Evolutionary conservation across 352 stramenopile genomes (phyloP), one percentile per base, ranked within the genome.

Genomic region (Phytophthora multivora): DNA sequence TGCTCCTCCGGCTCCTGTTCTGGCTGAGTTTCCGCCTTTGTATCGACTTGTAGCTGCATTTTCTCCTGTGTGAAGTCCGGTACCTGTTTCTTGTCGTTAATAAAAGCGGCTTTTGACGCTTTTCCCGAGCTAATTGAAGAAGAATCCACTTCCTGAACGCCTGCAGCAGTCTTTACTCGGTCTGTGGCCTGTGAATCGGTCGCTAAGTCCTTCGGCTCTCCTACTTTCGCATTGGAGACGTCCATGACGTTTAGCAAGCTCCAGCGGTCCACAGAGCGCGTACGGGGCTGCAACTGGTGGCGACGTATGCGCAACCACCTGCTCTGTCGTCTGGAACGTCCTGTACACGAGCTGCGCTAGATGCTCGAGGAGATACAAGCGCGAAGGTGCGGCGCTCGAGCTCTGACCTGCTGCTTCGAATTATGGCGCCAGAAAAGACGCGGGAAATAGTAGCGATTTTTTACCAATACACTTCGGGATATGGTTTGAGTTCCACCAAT

Each of bases 1-100:
- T 54, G 35, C 46, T 38, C 42, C 23, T 71, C 31, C 42, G 74
- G 55, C 15, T 69, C 23, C 60, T 41, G 16, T 39, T 84, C 51
- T 36, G 43, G 45, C 13, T 67, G 31, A 18, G 9, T 21, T 18
- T 60, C 35, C 31, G 49, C 36, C 9, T 47, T 36, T 36, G 25
- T 30, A 46, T 25, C 5, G 3, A 6, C 16, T 39, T 48, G 38
- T 43, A 51, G 11, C 30, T 38, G 45, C 38, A 23, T 38, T 30
- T 68, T 63, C 10, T 47, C 11, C 21, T n/a, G n/a, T n/a, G n/a
- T n/a, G n/a, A n/a, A n/a, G n/a, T 36, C 21, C 38, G 15, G 33
- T 2, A n/a, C 31, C 49, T 59, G 54, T 59, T 55, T 42, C 3
- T 50, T 33, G 8, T 13, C 25, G n/a, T n/a, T n/a, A n/a, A n/a